Base-by-base conservation (phyloP, 2,329 filamentous ascomycete genomes). In the Penicillium crustosum region DNA sequence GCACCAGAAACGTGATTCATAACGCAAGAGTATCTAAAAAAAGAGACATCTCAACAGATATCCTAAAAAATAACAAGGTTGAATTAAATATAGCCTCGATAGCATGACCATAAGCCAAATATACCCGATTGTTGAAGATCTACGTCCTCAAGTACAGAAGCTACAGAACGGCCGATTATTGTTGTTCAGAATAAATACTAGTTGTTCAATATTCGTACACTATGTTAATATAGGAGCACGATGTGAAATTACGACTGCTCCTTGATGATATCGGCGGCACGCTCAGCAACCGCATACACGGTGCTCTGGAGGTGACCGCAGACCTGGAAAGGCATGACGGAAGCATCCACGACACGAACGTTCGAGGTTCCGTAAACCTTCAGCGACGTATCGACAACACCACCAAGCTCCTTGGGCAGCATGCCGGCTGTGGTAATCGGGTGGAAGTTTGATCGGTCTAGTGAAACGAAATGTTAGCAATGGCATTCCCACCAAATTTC, bases 281-380 rank as follows among this genome's bases (percentile, higher is more conserved):
- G 62, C 59, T 74, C 70, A 2, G 69, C 69, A 39, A 74, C 63
- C 12, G 65, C 70, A 50, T 74, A 74, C 1, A 73, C 38, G 3
- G 68, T 69, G 29, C 59, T 65, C 53, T 56, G 58, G 3, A 68
- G 57, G 57, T 73, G 66, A 6, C 67, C 70, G 27, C 63, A 65
- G 2, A 70, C 57, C 47, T 71, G 66, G 39, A 72, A 58, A 1
- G 70, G 71, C 41, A 68, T 61, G 29, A 72, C 61, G 47, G 68
- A 71, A 17, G 70, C 71, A 61, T 74, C 72, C 4, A 71, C 66
- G 17, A 74, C 68, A 6, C 72, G 62, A 8, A 74, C 54, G 57
- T 74, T 75, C 0, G 60, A 59, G 1, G 71, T 73, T 7, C 72
- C 71, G 47, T 75, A 70, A 25, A 74, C 72, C 47, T 64, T 66